phyloP scores from a whole-genome alignment of 2,329 filamentous ascomycete genomes.

The Dactylellina leptospora region DNA sequence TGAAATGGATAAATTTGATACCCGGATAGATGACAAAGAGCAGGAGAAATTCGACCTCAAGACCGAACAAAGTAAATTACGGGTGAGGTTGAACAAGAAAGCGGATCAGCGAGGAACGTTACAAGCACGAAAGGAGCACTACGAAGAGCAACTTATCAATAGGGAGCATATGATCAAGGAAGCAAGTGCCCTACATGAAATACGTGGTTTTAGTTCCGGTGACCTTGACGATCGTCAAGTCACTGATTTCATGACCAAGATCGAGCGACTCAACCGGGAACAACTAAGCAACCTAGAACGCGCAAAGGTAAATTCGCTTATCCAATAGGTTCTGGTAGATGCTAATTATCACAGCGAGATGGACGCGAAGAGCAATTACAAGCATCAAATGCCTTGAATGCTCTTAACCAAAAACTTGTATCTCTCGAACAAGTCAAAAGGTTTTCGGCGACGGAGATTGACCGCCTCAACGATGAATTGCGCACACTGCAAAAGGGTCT shows the following conservation, averaged over 20 bases:
- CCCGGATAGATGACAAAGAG: conserved; percentile 24
- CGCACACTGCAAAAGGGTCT: conserved; percentile 73
- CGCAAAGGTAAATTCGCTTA: conserved; percentile 59
- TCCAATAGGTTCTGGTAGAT: background rate
- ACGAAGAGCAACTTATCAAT: conserved; percentile 78
- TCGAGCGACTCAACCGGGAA: conserved; percentile 77
- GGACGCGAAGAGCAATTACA: conserved; percentile 77
- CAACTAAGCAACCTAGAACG: conserved; percentile 81
- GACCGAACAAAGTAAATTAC: conserved; percentile 22
- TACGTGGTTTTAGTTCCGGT: conserved; percentile 80
- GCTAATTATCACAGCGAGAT: conserved; percentile 63
- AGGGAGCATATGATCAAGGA: conserved; percentile 80
- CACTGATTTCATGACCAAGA: conserved; percentile 77
- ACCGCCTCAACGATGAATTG: conserved; percentile 72
- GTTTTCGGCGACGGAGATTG: conserved; percentile 75
- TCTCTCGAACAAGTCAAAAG: conserved; percentile 78
- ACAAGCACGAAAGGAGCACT: conserved; percentile 85
- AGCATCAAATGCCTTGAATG: conserved; percentile 75
- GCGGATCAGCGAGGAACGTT: conserved; percentile 74
- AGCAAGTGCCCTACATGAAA: conserved; percentile 76
- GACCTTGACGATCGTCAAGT: conserved; percentile 78
- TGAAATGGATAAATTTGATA: conserved; percentile 46
- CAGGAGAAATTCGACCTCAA: conserved; percentile 32
- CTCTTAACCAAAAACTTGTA: conserved; percentile 74
- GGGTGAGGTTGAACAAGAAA: conserved; percentile 24